Evolutionary conservation across 768 basidiomycete genomes (phyloP).

Genomic region (Phanerochaete sordida): DNA sequence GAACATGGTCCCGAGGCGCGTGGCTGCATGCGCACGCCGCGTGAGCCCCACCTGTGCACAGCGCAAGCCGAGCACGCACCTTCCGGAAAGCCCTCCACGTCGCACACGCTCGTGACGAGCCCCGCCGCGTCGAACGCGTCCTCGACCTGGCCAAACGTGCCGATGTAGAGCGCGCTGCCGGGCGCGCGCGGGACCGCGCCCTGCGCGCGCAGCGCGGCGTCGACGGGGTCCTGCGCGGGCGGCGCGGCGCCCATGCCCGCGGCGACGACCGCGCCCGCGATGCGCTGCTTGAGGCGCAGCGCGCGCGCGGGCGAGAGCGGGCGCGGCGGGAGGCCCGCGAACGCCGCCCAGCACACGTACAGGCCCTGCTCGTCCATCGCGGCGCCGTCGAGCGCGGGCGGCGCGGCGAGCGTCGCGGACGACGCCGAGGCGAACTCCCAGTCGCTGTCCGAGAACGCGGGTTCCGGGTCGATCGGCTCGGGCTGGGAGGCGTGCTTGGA

Average conservation of each 20-base stretch:
- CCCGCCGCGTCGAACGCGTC: constrained; percentile 35
- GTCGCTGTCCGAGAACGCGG: constrained; percentile 7
- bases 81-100: constrained; percentile 26
- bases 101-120: constrained; percentile 30
- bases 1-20: constrained; percentile 39
- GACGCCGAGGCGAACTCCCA: constrained; percentile 3
- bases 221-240: constrained; percentile 15
- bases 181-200: not conserved
- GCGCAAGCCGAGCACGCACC: constrained; percentile 21
- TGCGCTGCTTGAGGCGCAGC: constrained; percentile 30
- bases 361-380: constrained; percentile 6
- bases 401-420: not conserved
- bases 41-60: not conserved
- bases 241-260: constrained; percentile 39
- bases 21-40: constrained; percentile 23
- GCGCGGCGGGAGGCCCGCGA: constrained; percentile 9
- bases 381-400: not conserved
- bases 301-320: constrained; percentile 21
- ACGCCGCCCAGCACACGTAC: constrained; percentile 12
- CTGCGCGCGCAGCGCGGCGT: not conserved
- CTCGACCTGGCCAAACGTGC: constrained; percentile 42
- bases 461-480: constrained; percentile 5
- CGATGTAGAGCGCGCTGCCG: constrained; percentile 32
- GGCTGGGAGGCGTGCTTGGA: constrained; percentile 3
- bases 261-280: constrained; percentile 33